Evolutionary conservation across 2,329 filamentous ascomycete species (phyloP).

Genomic region (Xylaria hypoxylon): DNA sequence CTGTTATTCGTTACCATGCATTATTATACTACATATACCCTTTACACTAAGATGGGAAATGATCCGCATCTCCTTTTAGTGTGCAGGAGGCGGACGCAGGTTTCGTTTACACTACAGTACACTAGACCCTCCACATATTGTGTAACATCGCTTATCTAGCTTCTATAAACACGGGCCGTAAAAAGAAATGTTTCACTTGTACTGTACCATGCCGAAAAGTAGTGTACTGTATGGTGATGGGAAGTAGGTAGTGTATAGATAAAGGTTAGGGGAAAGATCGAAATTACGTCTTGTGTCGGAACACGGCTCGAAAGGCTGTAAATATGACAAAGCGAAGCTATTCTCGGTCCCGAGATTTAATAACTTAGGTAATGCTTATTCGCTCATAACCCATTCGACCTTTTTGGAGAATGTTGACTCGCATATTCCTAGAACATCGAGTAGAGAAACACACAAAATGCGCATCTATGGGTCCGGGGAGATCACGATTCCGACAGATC

Average conservation of each 20-base stretch:
- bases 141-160: slow-evolving; percentile 4
- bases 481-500: slow-evolving; percentile 54
- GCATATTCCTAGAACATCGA: not conserved
- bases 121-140: slow-evolving; percentile 4
- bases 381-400: not conserved
- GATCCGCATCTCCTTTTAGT: slow-evolving; percentile 2
- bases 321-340: not conserved
- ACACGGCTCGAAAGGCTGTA: not conserved
- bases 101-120: no score
- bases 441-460: slow-evolving; percentile 43
- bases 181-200: slow-evolving; percentile 5
- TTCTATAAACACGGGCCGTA: slow-evolving; percentile 8
- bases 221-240: no score
- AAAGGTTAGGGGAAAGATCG: not conserved
- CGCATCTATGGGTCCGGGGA: slow-evolving; percentile 50
- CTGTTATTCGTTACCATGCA: not conserved
- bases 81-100: slow-evolving; percentile 2
- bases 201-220: not conserved
- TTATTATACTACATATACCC: not conserved
- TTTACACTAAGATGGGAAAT: slow-evolving; percentile 14
- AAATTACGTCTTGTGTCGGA: slow-evolving; percentile 1
- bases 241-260: no score
- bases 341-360: slow-evolving; percentile 9
- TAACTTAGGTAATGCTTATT: slow-evolving; percentile 3
- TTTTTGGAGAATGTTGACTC: not conserved